A percentile compares a stretch with the other conserved stretches of the same genome.
These are phyloP conservation scores for Aristolochia fimbriata DNA, from an alignment of 164 flowering plant species.

Conservation along the genomic window DNA sequence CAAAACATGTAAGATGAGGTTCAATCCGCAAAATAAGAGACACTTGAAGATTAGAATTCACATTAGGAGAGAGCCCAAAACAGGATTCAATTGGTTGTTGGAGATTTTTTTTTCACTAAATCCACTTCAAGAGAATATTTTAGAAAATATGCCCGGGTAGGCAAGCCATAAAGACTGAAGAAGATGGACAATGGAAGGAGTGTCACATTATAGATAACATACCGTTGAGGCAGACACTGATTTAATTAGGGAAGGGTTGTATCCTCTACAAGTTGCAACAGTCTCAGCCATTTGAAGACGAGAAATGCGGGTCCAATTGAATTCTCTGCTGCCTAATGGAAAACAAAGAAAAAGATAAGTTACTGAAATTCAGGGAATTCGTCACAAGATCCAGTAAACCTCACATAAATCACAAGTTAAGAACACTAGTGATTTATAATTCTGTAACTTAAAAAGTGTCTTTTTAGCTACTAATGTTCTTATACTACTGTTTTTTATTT, in stretches of 20 bases:
- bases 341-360: background rate
- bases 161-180: too few species aligned
- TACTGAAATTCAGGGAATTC: background rate
- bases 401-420: too few species aligned
- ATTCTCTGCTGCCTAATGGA: slow-evolving; percentile 38
- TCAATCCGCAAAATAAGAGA: background rate
- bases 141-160: too few species aligned
- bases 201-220: slow-evolving; percentile 9
- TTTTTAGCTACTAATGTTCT: too few species aligned
- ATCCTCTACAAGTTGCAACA: slow-evolving; percentile 64
- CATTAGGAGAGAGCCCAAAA: background rate
- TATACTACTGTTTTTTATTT: too few species aligned
- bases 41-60: background rate
- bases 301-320: slow-evolving; percentile 63
- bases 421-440: too few species aligned
- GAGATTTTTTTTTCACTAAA: too few species aligned
- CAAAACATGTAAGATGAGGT: background rate
- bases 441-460: too few species aligned
- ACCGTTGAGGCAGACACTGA: slow-evolving; percentile 75
- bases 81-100: too few species aligned
- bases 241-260: slow-evolving; percentile 47
- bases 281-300: slow-evolving; percentile 85
- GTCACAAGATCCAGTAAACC: too few species aligned
- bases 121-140: too few species aligned
- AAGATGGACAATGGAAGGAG: too few species aligned